Evolutionary conservation across 148 eudicot species (phyloP).

Genomic region (Chenopodium album): DNA sequence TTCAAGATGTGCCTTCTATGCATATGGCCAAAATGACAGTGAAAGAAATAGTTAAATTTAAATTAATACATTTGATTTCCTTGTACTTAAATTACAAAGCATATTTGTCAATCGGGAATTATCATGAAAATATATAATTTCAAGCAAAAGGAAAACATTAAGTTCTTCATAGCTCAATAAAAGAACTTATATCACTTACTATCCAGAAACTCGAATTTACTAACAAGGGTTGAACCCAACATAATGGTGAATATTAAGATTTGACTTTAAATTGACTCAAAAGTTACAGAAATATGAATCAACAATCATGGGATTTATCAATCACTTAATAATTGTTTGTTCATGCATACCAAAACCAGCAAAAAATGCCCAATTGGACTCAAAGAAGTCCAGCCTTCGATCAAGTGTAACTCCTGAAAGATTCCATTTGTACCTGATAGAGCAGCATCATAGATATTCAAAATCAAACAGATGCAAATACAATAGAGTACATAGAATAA

Average conservation of each 20-base stretch:
- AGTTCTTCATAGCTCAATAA: background rate
- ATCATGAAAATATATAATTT: too few relatives aligned
- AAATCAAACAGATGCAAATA: constrained; percentile 18
- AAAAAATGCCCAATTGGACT: constrained; percentile 96
- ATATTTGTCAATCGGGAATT: background rate
- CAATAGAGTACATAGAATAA: background rate
- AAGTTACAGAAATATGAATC: too few relatives aligned
- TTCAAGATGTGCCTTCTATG: background rate
- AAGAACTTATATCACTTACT: too few relatives aligned
- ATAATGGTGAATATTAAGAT: background rate
- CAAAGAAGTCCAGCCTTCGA: constrained; percentile 89
- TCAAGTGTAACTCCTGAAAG: constrained; percentile 80
- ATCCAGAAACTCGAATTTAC: background rate
- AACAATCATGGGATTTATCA: background rate
- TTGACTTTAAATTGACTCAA: too few relatives aligned
- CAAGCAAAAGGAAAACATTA: background rate
- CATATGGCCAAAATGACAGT: background rate
- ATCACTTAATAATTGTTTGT: background rate
- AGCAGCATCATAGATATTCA: constrained; percentile 10
- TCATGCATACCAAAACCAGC: constrained; percentile 78
- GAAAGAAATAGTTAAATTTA: background rate
- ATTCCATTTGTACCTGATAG: constrained; percentile 92
- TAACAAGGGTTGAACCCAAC: background rate
- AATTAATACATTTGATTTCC: background rate
- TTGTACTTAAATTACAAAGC: background rate